These are phyloP conservation scores for Yamadazyma olivae DNA, from an alignment of 805 yeast genomes.

Conservation along the genomic window DNA sequence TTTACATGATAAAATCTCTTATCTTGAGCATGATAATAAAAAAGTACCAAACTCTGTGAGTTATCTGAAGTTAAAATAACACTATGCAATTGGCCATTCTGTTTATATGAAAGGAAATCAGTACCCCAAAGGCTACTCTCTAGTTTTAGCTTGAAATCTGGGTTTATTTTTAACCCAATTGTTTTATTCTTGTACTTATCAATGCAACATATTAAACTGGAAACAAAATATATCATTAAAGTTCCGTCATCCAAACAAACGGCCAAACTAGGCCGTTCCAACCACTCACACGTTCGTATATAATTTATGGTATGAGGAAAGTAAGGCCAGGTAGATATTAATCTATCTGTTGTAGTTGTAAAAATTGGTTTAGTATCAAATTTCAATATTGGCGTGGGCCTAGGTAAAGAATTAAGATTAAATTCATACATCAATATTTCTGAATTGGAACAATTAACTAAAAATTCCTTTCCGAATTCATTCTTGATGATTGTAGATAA, in stretches of 20 bases:
- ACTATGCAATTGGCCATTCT: conserved; percentile 19
- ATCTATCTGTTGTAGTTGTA: conserved; percentile 39
- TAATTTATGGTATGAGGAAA: conserved; percentile 57
- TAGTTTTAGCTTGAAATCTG: conserved; percentile 28
- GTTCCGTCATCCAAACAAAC: conserved; percentile 58
- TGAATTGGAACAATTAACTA: conserved; percentile 34
- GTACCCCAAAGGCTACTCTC: conserved; percentile 62
- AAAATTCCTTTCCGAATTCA: conserved; percentile 13
- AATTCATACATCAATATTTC: conserved; percentile 32
- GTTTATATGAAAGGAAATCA: conserved; percentile 34
- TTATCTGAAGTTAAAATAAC: conserved; percentile 54
- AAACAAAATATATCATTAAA: conserved; percentile 33
- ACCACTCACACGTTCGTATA: conserved; percentile 36
- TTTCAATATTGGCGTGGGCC: conserved; percentile 19
- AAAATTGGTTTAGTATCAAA: conserved; percentile 42
- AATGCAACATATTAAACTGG: conserved; percentile 19
- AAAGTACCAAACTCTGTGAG: conserved; percentile 42
- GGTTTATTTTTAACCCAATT: conserved; percentile 16
- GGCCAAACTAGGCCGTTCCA: conserved; percentile 34
- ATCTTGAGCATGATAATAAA: conserved; percentile 28
- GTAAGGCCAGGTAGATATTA: conserved; percentile 48
- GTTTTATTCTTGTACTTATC: conserved; percentile 8
- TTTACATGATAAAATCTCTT: conserved; percentile 26
- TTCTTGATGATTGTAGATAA: conserved; percentile 22
- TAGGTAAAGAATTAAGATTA: conserved; percentile 27